These are phyloP conservation scores for Didymella lethalis DNA, from an alignment of 2,329 filamentous ascomycete genomes.

Conservation along the genomic window DNA sequence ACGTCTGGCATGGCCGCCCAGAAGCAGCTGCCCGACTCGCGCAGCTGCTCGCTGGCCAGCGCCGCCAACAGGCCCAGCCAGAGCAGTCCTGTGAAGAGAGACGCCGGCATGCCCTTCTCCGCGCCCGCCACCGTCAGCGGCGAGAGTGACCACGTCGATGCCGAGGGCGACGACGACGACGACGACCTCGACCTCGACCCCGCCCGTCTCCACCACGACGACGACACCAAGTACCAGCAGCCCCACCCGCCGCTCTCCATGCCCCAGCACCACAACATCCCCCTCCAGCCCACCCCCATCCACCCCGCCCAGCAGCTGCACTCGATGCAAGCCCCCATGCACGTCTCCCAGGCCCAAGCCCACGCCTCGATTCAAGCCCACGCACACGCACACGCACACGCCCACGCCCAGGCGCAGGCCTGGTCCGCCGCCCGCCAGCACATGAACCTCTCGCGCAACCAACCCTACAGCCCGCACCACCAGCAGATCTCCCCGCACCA, in stretches of 20 bases:
- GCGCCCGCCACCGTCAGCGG: conserved; percentile 47
- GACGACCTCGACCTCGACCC: conserved; percentile 12
- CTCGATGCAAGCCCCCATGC: conserved; percentile 37
- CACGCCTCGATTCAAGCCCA: conserved; percentile 38
- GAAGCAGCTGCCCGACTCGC: conserved; percentile 42
- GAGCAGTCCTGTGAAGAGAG: conserved; percentile 31
- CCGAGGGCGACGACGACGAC: conserved; percentile 42
- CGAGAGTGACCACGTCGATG: conserved; percentile 49
- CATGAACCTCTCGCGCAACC: conserved; percentile 49
- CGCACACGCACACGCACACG: conserved; percentile 39
- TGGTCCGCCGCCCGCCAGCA: conserved; percentile 48
- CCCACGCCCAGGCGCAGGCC: conserved; percentile 37
- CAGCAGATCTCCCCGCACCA: conserved; percentile 38
- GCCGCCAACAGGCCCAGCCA: conserved; percentile 29
- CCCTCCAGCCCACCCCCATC: conserved; percentile 43
- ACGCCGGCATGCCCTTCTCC: conserved; percentile 37
- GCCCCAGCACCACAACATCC: conserved; percentile 31
- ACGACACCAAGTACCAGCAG: conserved; percentile 28
- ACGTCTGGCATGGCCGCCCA: conserved; percentile 46
- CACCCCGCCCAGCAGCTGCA: conserved; percentile 39
- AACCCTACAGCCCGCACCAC: conserved; percentile 41
- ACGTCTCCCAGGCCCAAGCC: conserved; percentile 42
- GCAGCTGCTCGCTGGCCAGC: conserved; percentile 44
- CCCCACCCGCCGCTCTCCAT: conserved; percentile 20
- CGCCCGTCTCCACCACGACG: not conserved